These are phyloP conservation scores for Acrocalymma vagum DNA, from an alignment of 2,329 filamentous ascomycete species.

Conservation along the genomic window DNA sequence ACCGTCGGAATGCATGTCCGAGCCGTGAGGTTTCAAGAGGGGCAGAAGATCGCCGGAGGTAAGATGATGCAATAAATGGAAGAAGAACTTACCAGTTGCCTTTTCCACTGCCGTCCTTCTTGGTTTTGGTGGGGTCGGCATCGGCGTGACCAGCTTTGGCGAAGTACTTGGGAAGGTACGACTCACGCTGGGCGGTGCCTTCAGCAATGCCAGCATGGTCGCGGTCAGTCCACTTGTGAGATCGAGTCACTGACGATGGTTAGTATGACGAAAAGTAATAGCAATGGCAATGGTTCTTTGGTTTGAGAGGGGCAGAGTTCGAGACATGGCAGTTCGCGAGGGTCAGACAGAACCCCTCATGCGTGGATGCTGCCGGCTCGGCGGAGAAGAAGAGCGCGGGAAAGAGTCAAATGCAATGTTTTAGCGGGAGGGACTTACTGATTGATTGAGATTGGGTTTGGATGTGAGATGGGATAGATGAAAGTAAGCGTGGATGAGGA, in stretches of 20 bases:
- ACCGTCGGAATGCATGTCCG: no score
- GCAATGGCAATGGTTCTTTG: no score
- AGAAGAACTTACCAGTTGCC: conserved; percentile 82
- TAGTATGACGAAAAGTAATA: conserved; percentile 8
- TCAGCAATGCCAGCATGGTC: conserved; percentile 84
- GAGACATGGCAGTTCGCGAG: conserved; percentile 8
- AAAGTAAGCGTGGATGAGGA: conserved; percentile 17
- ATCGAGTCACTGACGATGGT: conserved; percentile 82
- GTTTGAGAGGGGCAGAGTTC: no score
- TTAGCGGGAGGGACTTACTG: conserved; percentile 35
- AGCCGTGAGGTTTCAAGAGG: background rate
- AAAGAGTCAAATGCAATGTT: conserved; percentile 1
- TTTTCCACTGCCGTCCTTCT: conserved; percentile 94
- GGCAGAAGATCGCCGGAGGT: background rate
- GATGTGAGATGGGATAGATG: conserved; percentile 20
- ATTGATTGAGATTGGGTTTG: conserved; percentile 26
- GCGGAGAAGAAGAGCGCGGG: no score
- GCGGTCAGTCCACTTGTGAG: conserved; percentile 94
- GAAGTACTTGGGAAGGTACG: conserved; percentile 90
- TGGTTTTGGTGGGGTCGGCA: conserved; percentile 88
- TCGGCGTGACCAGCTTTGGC: conserved; percentile 85
- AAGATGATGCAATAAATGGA: conserved; percentile 5
- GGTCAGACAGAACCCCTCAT: conserved; percentile 3
- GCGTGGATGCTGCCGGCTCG: no score
- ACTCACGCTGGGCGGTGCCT: conserved; percentile 72